Evolutionary conservation across 805 yeast genomes (phyloP), one percentile per base, ranked within the genome.

Genomic region (Zygosaccharomyces pseudorouxii): DNA sequence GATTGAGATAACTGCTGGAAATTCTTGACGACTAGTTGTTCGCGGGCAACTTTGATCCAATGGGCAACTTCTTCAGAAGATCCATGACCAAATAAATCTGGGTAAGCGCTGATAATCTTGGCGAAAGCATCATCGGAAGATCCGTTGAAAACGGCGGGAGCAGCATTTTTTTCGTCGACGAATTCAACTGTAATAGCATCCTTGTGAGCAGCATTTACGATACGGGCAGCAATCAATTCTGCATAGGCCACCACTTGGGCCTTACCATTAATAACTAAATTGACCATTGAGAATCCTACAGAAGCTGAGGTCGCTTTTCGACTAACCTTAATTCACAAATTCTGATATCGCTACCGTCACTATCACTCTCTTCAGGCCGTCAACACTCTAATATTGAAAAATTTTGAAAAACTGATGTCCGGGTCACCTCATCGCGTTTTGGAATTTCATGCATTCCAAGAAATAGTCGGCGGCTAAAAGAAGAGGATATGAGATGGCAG

Each of bases 181-280:
- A 81, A 81, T 36, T 79, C 79, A 57, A 88, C 71, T 38, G 75
- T 73, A 55, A 89, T 75, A 18, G 84, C 67, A 35, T 71, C 74
- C 5, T 73, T 75, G 4, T 71, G 71, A 45, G 70, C 65, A 27
- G 73, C 68, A 70, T 87, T 86, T 60, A 84, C 81, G 44, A 86
- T 76, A 19, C 84, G 82, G 38, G 89, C 86, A 38, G 95, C 95
- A 58, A 87, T 81, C 52, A 89, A 70, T 14, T 82, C 80, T 5
- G 87, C 78, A 65, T 88, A 92, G 25, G 92, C 93, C 49, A 87
- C 84, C 44, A 78, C 75, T 16, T 87, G 87, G 4, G 96, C 95
- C 74, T 89, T 90, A 48, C 87, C 89, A 50, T 96, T 96, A 55
- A 90, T 70, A 49, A 82, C 76, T 53, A 90, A 73, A 42, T 67